Evolutionary conservation across 805 yeast species (phyloP).

Genomic region (Debaryomyces castellii): DNA sequence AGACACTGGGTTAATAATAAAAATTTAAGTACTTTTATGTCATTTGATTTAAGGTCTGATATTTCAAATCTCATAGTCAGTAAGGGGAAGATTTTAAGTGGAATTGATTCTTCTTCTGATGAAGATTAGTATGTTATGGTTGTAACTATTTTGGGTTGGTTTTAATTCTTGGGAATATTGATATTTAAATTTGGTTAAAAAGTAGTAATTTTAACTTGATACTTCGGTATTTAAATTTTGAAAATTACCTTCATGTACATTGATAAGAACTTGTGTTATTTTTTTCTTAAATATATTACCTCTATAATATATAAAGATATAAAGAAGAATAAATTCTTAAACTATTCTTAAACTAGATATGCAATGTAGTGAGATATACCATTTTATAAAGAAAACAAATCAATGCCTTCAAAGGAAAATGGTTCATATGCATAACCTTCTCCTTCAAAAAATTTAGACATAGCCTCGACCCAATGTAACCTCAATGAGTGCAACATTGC

Average conservation of each 20-base stretch:
- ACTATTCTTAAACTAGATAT: neutral
- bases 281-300: neutral
- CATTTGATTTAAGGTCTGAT: conserved; percentile 20
- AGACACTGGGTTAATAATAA: conserved; percentile 33
- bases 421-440: conserved; percentile 72
- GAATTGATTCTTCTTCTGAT: conserved; percentile 15
- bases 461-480: conserved; percentile 80
- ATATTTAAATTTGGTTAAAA: too few relatives aligned
- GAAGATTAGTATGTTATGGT: neutral
- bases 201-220: too few relatives aligned
- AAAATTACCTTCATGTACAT: neutral
- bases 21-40: conserved; percentile 15
- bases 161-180: neutral
- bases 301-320: neutral
- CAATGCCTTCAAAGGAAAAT: conserved; percentile 44
- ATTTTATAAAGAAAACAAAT: neutral
- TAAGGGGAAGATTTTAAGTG: conserved; percentile 33
- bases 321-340: neutral
- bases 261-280: neutral
- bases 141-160: neutral
- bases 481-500: conserved; percentile 79
- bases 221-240: too few relatives aligned
- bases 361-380: neutral
- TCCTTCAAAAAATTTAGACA: conserved; percentile 79
- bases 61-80: conserved; percentile 29